Base-by-base conservation (phyloP, 2,329 filamentous ascomycete species). In the Diaporthe destruens region DNA sequence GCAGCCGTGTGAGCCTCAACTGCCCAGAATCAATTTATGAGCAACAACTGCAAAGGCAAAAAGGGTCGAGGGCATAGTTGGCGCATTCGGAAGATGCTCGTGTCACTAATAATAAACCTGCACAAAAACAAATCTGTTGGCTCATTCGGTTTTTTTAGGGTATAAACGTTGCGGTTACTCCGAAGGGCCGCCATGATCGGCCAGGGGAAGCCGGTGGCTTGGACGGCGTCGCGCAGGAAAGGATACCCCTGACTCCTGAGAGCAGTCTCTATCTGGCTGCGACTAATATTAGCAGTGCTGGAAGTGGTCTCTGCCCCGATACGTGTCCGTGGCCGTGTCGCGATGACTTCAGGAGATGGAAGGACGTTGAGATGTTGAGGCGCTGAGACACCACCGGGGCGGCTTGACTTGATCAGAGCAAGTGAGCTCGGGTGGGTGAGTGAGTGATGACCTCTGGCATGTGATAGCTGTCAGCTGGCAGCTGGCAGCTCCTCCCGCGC, bases 381-480 rank as follows among this genome's bases (percentile, higher is more conserved):
- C 42, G 59, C 11, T 18, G 29, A 34, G 53, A 14, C 29, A 42
- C 23, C 20, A 12, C 1, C 6, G 23, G 29, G 39, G 29, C 36
- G 29, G 44, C 34, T 36, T 36, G 34, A 12, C 18, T 9, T 16
- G 1, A 29, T 18, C 34, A 53, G 18, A 53, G n/a, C 47, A 51
- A 18, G 49, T 42, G 39, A 18, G 36, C 25, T 32, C n/a, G 29
- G 32, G 20, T 51, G 39, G 16, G 39, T 42, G 39, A 42, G 12
- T 42, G 14, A 42, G 2, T 42, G 4, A 54, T 34, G 25, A 9
- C 53, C 53, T 66, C 59, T 67, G n/a, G 57, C 71, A 72, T 72
- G 71, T 72, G 71, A 72, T 56, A 55, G 61, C 61, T 53, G 47
- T 66, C 61, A 66, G 61, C 61, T 66, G 61, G 42, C 61, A 66